phyloP scores from a whole-genome alignment of 192 early-diverging fungal genomes.

The Borealophlyctis nickersoniae region DNA sequence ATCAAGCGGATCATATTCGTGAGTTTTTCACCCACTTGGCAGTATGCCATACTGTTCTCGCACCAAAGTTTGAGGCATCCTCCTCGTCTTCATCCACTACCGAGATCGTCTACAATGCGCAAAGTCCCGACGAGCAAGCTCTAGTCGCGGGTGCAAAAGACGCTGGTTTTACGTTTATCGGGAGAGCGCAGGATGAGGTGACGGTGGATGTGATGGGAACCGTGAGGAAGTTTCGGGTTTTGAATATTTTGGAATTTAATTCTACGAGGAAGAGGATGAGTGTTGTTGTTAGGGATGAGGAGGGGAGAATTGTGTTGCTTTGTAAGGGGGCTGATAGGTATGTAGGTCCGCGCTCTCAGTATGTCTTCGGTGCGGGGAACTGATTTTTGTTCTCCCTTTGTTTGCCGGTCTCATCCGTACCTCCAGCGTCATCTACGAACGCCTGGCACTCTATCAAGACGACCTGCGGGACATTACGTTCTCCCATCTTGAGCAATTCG shows the following conservation, averaged over 20 bases:
- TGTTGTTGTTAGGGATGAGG: constrained; percentile 23
- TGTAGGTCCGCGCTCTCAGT: constrained; percentile 4
- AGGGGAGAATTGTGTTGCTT: constrained; percentile 35
- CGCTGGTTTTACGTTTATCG: constrained; percentile 51
- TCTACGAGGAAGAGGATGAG: constrained; percentile 43
- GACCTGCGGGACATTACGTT: constrained; percentile 23
- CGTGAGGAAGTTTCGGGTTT: constrained; percentile 15
- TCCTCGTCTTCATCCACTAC: background rate
- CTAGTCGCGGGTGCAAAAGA: constrained; percentile 75
- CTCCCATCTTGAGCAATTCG: constrained; percentile 33
- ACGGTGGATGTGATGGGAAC: constrained; percentile 11
- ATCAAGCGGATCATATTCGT: constrained; percentile 27
- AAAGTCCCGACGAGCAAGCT: constrained; percentile 87
- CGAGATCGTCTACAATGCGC: constrained; percentile 65
- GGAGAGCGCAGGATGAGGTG: constrained; percentile 26
- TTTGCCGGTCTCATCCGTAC: no score
- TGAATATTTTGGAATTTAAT: constrained; percentile 43
- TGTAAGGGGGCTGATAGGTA: constrained; percentile 45
- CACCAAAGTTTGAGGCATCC: constrained; percentile 50
- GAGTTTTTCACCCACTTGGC: constrained; percentile 77
- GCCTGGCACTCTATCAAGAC: constrained; percentile 19
- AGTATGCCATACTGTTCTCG: constrained; percentile 82
- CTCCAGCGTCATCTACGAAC: constrained; percentile 28
- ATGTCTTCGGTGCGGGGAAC: background rate
- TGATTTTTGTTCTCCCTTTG: background rate